Evolutionary conservation across 805 yeast genomes (phyloP), one percentile per base, ranked within the genome.

Genomic region (Limtongozyma cylindracea): DNA sequence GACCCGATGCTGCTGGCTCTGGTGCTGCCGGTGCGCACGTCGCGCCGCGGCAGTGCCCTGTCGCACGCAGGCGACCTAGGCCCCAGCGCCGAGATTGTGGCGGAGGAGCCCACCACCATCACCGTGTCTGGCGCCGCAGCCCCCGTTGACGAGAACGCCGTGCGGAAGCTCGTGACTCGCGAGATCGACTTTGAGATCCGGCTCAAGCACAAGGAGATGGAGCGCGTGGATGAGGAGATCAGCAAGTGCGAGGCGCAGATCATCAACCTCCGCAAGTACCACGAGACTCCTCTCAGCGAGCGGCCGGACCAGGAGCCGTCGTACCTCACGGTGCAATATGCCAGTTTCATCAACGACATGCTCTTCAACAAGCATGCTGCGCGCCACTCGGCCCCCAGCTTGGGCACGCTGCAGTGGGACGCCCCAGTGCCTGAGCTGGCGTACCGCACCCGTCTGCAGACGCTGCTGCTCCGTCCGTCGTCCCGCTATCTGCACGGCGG

Each of bases 101-200:
- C n/a, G n/a, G n/a, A n/a, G n/a, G n/a, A n/a, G n/a, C n/a, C n/a
- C n/a, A n/a, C n/a, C n/a, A n/a, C n/a, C n/a, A n/a, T n/a, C n/a
- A n/a, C n/a, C n/a, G n/a, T n/a, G n/a, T n/a, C n/a, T n/a, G n/a
- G n/a, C n/a, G n/a, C n/a, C n/a, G n/a, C n/a, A n/a, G n/a, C n/a
- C n/a, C n/a, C n/a, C n/a, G n/a, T n/a, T n/a, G n/a, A n/a, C n/a
- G n/a, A n/a, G n/a, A n/a, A n/a, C n/a, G n/a, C n/a, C n/a, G n/a
- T n/a, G n/a, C n/a, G n/a, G n/a, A n/a, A n/a, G n/a, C n/a, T n/a
- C n/a, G n/a, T n/a, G n/a, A n/a, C n/a, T n/a, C n/a, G n/a, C n/a
- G 64, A 62, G 29, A 43, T 67, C 11, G 69, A 67, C 34, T 34
- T 66, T 20, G 74, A 67, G 30, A 61, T 67, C 8, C 33, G 69